These are phyloP conservation scores for Microbotryum lychnidis-dioicae DNA, from an alignment of 1,284 basidiomycete genomes.

Conservation along the genomic window DNA sequence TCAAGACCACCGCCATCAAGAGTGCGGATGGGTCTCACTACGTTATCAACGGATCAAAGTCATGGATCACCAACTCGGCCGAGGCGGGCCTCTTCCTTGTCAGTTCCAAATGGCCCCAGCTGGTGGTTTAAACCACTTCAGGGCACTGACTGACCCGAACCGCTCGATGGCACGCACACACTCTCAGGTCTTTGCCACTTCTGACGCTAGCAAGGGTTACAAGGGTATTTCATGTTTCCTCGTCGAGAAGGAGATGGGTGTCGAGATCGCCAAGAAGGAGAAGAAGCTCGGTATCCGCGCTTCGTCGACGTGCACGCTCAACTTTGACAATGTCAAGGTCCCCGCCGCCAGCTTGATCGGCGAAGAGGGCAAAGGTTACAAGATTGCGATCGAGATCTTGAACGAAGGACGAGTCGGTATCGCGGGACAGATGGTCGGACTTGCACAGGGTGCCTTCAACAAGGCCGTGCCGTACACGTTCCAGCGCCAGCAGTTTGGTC, in stretches of 20 bases:
- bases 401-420: slow-evolving; percentile 98
- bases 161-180: background rate
- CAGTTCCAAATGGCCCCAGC: background rate
- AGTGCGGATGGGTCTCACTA: slow-evolving; percentile 65
- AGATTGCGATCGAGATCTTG: slow-evolving; percentile 88
- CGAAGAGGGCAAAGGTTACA: slow-evolving; percentile 89
- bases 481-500: slow-evolving; percentile 87
- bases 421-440: slow-evolving; percentile 71
- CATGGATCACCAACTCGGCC: slow-evolving; percentile 96
- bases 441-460: slow-evolving; percentile 94
- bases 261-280: slow-evolving; percentile 98
- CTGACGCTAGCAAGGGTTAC: slow-evolving; percentile 91
- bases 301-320: slow-evolving; percentile 92
- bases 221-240: slow-evolving; percentile 98
- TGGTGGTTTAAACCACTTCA: background rate
- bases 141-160: background rate
- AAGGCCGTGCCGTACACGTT: slow-evolving; percentile 88
- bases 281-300: slow-evolving; percentile 95
- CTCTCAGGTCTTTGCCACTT: slow-evolving; percentile 78
- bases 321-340: slow-evolving; percentile 89
- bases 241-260: slow-evolving; percentile 91
- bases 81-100: slow-evolving; percentile 78
- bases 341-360: slow-evolving; percentile 92
- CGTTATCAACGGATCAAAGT: slow-evolving; percentile 89
- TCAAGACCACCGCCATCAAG: slow-evolving; percentile 85